Percentiles rank a stretch among this genome's conserved stretches.
Conservation (phyloP, 202 grass and related monocot genomes). For the Tripidium arundinaceum region DNA sequence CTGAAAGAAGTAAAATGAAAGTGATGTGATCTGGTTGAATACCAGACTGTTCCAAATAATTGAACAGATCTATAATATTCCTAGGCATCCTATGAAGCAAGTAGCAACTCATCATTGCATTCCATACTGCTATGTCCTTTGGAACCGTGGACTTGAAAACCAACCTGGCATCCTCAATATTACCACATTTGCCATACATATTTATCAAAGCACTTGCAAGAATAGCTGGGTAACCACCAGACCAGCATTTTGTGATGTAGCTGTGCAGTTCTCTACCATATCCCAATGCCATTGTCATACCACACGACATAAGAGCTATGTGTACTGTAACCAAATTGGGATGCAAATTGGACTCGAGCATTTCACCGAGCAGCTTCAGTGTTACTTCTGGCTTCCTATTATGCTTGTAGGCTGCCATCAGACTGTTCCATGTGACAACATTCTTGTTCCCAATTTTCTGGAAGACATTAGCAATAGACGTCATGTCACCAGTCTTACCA, state of each 20-base stretch:
- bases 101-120: slow-evolving; percentile 57
- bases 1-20: slow-evolving; percentile 66
- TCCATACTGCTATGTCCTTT: slow-evolving; percentile 63
- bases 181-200: slow-evolving; percentile 77
- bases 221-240: slow-evolving; percentile 39
- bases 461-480: slow-evolving; percentile 47
- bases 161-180: slow-evolving; percentile 50
- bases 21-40: slow-evolving; percentile 49
- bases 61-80: slow-evolving; percentile 41
- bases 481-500: slow-evolving; percentile 48
- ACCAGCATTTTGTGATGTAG: slow-evolving; percentile 51
- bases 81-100: slow-evolving; percentile 53
- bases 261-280: slow-evolving; percentile 54
- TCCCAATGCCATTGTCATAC: slow-evolving; percentile 44
- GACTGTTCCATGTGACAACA: slow-evolving; percentile 62
- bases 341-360: slow-evolving; percentile 37
- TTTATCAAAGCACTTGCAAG: slow-evolving; percentile 51
- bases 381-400: slow-evolving; percentile 54
- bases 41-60: slow-evolving; percentile 37
- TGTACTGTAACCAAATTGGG: slow-evolving; percentile 49
- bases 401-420: slow-evolving; percentile 56
- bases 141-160: slow-evolving; percentile 36
- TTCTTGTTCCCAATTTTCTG: slow-evolving; percentile 52
- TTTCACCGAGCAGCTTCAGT: slow-evolving; percentile 43
- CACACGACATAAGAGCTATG: slow-evolving; percentile 55